Evolutionary conservation across 2,329 filamentous ascomycete species (phyloP).

Genomic region (Cadophora sp.): DNA sequence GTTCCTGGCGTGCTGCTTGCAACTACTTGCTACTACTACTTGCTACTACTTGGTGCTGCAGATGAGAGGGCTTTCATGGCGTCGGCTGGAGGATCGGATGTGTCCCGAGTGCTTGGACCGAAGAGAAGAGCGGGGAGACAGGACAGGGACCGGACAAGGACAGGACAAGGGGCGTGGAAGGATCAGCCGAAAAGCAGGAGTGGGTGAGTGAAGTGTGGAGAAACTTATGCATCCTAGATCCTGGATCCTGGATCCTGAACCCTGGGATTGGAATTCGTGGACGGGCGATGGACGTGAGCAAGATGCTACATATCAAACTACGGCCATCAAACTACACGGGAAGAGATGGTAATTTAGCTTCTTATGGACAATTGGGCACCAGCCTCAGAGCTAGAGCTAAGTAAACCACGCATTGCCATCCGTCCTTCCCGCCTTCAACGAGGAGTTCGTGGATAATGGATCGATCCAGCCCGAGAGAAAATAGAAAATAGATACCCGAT

Average conservation of each 20-base stretch:
- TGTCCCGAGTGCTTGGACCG: not conserved
- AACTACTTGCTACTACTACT: too few species aligned
- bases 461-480: not conserved
- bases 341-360: not conserved
- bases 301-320: too few species aligned
- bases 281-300: not conserved
- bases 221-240: too few species aligned
- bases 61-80: not conserved
- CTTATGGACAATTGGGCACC: not conserved
- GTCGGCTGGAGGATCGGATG: slow-evolving; percentile 13
- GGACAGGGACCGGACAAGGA: slow-evolving; percentile 4
- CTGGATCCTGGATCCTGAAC: not conserved
- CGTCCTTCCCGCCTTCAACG: too few species aligned
- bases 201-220: too few species aligned
- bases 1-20: not conserved
- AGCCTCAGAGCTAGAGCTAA: not conserved
- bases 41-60: too few species aligned
- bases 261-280: not conserved
- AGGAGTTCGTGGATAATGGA: not conserved
- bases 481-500: too few species aligned
- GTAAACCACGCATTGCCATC: too few species aligned
- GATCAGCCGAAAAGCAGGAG: slow-evolving; percentile 8
- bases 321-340: too few species aligned
- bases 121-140: slow-evolving; percentile 1
- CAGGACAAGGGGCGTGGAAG: not conserved